Base-by-base conservation (phyloP, 2,329 filamentous ascomycete genomes). In the Elsinoe perseae region DNA sequence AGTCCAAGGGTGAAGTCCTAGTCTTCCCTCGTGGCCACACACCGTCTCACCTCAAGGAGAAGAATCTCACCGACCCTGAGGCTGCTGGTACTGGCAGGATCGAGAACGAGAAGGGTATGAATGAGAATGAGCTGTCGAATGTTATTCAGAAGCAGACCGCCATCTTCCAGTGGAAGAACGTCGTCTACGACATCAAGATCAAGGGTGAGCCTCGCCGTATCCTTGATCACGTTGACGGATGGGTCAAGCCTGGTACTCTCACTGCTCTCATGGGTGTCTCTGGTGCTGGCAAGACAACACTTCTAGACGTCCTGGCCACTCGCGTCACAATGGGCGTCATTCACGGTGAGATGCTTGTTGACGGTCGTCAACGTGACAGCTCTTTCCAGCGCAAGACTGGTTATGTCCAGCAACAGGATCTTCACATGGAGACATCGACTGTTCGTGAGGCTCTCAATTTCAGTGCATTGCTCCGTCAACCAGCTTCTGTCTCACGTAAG, bases 321-420 rank as follows among this genome's bases (percentile, higher is more conserved):
- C 85, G 91, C 68, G 86, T 86, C 9, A 90, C 87, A 0, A 92
- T 93, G 83, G 91, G 91, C 72, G 85, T 95, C 16, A 88, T 95
- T 48, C 83, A 81, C 5, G 91, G 91, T 55, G 85, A 92, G 63
- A 93, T 95, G 85, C 73, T 89, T n/a, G 85, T 91, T 6, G 86
- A 91, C 62, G 87, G 87, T 1, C 78, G 76, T 34, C 83, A 81
- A 25, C 82, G 87, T 46, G 89, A 95, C 62, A 78, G 79, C 42
- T 89, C 86, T 0, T 95, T 95, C 79, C 90, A 95, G 70, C 86
- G 90, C 61, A 93, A 92, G 73, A 95, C 89, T 0, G 90, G 90
- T 50, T 95, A 95, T 64, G 90, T 91, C 32, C 89, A 95, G 67
- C 91, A 95, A 69, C 89, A 95, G 68, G 91, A 96, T 79, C 78